A percentile compares a stretch with the other conserved stretches of the same genome.
These are phyloP conservation scores for Byssothecium circinans DNA, from an alignment of 2,329 filamentous ascomycete genomes.

Conservation along the genomic window DNA sequence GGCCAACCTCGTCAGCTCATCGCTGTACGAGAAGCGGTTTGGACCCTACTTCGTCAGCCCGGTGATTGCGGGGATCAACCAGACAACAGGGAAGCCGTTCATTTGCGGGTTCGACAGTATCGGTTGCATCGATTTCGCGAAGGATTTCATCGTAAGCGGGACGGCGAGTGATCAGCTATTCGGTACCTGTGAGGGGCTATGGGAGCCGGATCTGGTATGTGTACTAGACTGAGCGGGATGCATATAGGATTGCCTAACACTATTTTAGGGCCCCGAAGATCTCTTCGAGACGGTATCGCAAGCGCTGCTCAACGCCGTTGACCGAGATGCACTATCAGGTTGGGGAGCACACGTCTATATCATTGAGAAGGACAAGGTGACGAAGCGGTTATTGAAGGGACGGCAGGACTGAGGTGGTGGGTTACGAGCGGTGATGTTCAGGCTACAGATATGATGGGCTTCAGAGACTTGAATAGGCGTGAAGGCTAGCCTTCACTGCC, in stretches of 20 bases:
- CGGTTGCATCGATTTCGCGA: constrained; percentile 98
- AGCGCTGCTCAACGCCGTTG: constrained; percentile 90
- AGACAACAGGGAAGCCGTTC: constrained; percentile 91
- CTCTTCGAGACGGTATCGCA: constrained; percentile 99
- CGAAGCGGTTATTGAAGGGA: constrained; percentile 96
- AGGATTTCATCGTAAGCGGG: constrained; percentile 98
- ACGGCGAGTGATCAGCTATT: constrained; percentile 97
- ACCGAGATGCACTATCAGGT: constrained; percentile 92
- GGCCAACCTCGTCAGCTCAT: constrained; percentile 85
- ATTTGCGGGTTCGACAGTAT: constrained; percentile 99
- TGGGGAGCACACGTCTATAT: constrained; percentile 99
- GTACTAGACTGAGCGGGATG: background rate
- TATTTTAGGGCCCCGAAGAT: constrained; percentile 77
- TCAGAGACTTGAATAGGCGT: background rate
- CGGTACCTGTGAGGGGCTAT: constrained; percentile 96
- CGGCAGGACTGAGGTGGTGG: constrained; percentile 69
- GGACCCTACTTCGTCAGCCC: constrained; percentile 96
- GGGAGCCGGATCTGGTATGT: constrained; percentile 90
- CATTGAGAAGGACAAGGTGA: constrained; percentile 99
- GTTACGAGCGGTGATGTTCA: constrained; percentile 5
- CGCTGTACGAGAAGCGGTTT: constrained; percentile 92
- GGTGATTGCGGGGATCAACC: constrained; percentile 92
- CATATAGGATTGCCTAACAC: background rate
- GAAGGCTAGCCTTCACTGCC: background rate
- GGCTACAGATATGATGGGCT: constrained; percentile 3